Evolutionary conservation across 495 filamentous ascomycete genomes (phyloP), one percentile per base, ranked within the genome.

Genomic region (Entonaema liquescens): DNA sequence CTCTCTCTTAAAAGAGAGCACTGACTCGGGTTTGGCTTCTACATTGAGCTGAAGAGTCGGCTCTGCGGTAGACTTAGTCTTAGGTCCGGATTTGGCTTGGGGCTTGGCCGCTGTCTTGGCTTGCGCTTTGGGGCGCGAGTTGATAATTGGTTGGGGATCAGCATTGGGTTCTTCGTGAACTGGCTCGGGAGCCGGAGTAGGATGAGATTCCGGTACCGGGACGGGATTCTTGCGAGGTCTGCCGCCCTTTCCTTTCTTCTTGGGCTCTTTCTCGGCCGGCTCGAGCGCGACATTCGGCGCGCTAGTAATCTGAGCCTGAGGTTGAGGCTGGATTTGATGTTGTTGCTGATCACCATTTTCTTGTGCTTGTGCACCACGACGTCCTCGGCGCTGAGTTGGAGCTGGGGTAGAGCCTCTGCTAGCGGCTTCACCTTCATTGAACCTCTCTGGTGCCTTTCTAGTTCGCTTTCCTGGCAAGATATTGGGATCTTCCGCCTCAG

Each of bases 401-500:
- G 62, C 75, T 2, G 83, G 83, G 19, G 79, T 84, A 2, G 73
- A 76, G 17, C 77, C 68, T 49, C 82, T 78, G 62, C 82, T 84
- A 61, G 74, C 66, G 12, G 77, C 76, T 38, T 81, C 80, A 65
- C 79, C 80, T 62, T 81, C 79, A 44, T 82, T 80, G 15, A 76
- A 79, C 36, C 82, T 56, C 8, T 77, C 75, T 9, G 81, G 81
- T 1, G 81, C 79, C 63, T 80, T 84, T 28, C 83, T 70, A 9
- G 66, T 64, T 38, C 83, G 74, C 63, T 84, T 84, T 19, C 82
- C 82, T 44, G 79, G 79, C 7, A 81, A 55, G 12, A 82, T 73
- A 25, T 76, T 75, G 17, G 79, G 77, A 21, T 84, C 81, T 5
- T 79, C 78, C 2, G 82, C 78, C 36, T 84, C 83, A 5, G 83